These are phyloP conservation scores for Fraxinus nigra DNA, from an alignment of 305 asterid species.

Conservation along the genomic window DNA sequence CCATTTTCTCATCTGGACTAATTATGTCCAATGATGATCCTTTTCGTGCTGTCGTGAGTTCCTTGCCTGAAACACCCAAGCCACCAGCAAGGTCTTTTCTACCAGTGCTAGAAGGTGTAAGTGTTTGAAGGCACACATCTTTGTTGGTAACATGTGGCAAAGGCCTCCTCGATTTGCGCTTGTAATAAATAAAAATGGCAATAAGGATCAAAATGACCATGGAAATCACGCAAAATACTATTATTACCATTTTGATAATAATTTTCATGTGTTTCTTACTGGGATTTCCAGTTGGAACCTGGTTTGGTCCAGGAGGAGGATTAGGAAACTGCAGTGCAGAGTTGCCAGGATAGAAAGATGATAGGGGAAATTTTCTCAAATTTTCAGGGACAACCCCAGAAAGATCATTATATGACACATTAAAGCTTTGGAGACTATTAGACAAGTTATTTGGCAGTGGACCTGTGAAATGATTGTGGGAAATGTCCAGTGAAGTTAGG, in stretches of 20 bases:
- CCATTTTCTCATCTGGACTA: conserved; percentile 66
- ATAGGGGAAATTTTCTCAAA: conserved; percentile 70
- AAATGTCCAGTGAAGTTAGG: conserved; percentile 54
- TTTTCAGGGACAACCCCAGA: conserved; percentile 89
- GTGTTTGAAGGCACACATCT: conserved; percentile 40
- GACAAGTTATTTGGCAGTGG: conserved; percentile 65
- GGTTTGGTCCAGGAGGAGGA: conserved; percentile 61
- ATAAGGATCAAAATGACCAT: conserved; percentile 51
- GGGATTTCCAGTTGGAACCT: conserved; percentile 30
- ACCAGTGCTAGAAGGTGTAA: conserved; percentile 47
- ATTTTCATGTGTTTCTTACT: conserved; percentile 41
- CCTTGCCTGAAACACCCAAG: conserved; percentile 65
- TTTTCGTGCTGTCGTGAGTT: conserved; percentile 55
- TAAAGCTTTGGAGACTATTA: conserved; percentile 60
- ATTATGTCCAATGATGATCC: conserved; percentile 65
- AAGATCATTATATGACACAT: conserved; percentile 75
- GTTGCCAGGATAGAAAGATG: conserved; percentile 96
- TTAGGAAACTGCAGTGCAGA: conserved; percentile 71
- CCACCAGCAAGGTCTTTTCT: conserved; percentile 50
- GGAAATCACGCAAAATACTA: conserved; percentile 57
- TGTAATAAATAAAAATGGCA: conserved; percentile 46
- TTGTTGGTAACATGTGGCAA: conserved; percentile 49
- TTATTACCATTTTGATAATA: conserved; percentile 56
- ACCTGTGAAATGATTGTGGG: conserved; percentile 68
- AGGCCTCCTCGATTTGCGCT: conserved; percentile 42